Evolutionary conservation across 305 asterid genomes (phyloP), one percentile per base, ranked within the genome.

Genomic region (Caryopteris hybrid): DNA sequence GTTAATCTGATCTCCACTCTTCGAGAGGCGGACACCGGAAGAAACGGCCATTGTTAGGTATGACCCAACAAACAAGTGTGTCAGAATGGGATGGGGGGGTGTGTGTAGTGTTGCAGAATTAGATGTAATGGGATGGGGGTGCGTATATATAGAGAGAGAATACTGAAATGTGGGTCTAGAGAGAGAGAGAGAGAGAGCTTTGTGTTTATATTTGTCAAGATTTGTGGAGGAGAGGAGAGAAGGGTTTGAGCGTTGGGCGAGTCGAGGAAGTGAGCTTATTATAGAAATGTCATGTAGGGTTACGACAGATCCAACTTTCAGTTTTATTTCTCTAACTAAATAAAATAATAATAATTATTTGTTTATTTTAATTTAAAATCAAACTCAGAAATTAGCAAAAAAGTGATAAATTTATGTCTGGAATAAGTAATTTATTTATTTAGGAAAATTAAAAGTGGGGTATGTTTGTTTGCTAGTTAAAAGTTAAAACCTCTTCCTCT

Each of bases 41-140:
- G 62, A 56, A 17, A 76, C 81, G 66, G 78, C 81, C 81, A 76
- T 76, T 63, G 61, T 14, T 27, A 18, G n/a, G n/a, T n/a, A n/a
- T n/a, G n/a, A n/a, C n/a, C n/a, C n/a, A n/a, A n/a, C 12, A 27
- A 39, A 36, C 16, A 16, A 7, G 56, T 8, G 33, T 4, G 14
- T 11, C 36, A 20, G 65, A 23, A 4, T 18, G 3, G 8, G 22
- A 10, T 27, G 50, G 5, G 45, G 6, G 56, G 0, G 57, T 16
- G 33, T 14, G 11, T 33, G 1, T 3, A 17, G 56, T 8, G 33
- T 4, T 17, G 7, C 36, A 20, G 65, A 23, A 61, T 48, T 47
- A 23, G 50, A 16, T 11, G 5, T 23, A 16, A 4, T 18, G 3
- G 8, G 22, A 10, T 27, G 50, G 5, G 45, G 6, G 56, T 2